Conservation (phyloP, 2,329 filamentous ascomycete genomes). For the Neocucurbitaria cava region DNA sequence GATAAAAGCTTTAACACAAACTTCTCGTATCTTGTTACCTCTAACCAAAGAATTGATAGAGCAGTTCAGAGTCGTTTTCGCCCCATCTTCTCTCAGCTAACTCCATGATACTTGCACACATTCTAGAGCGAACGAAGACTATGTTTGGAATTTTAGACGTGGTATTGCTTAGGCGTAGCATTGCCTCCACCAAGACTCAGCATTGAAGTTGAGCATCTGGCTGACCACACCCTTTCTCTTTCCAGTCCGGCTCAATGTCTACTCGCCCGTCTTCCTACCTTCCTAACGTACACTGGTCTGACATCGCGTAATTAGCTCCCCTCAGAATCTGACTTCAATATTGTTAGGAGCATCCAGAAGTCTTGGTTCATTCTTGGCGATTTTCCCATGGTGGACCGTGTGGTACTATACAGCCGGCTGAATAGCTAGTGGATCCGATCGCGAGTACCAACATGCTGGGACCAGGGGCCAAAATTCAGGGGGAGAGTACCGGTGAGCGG, state of each 20-base stretch:
- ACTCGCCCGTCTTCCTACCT: neutral
- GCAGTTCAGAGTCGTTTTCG: no score
- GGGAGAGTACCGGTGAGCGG: neutral
- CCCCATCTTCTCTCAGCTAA: no score
- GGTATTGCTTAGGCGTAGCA: no score
- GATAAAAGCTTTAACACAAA: no score
- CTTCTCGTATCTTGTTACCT: no score
- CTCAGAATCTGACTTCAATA: neutral
- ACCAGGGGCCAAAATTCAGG: neutral
- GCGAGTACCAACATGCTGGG: neutral
- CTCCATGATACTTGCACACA: no score
- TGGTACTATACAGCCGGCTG: neutral
- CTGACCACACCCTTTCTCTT: neutral
- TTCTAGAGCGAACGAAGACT: no score
- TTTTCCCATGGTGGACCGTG: neutral
- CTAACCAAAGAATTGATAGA: no score
- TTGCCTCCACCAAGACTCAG: no score
- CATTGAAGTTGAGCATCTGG: no score
- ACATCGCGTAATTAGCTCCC: neutral
- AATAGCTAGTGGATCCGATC: neutral
- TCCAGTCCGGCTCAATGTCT: neutral
- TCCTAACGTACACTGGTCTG: neutral
- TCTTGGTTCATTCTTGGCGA: neutral
- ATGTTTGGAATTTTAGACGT: no score
- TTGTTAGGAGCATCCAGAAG: neutral